Evolutionary conservation across 192 early-diverging fungal species (phyloP).

Genomic region (Umbelopsis ramanniana): DNA sequence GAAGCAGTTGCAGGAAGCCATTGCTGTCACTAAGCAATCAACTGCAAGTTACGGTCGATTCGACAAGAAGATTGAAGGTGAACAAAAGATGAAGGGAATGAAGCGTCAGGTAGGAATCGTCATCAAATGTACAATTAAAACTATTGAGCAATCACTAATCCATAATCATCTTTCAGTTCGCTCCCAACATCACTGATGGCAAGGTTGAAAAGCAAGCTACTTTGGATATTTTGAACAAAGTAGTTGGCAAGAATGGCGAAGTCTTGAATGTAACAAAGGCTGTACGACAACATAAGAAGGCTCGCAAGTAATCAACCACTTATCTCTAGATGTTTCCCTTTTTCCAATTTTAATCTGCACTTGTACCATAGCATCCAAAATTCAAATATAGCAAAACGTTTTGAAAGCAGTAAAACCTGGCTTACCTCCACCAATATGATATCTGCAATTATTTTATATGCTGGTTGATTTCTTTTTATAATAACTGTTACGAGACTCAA

Average conservation of each 20-base stretch:
- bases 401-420: not conserved
- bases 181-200: slow-evolving; percentile 60
- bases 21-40: slow-evolving; percentile 77
- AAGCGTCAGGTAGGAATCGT: slow-evolving; percentile 55
- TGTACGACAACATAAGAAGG: slow-evolving; percentile 21
- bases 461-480: too few species aligned
- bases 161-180: slow-evolving; percentile 49
- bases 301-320: slow-evolving; percentile 13
- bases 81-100: slow-evolving; percentile 83
- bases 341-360: slow-evolving; percentile 9
- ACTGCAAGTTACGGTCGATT: slow-evolving; percentile 95
- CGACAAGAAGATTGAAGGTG: slow-evolving; percentile 79
- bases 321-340: slow-evolving; percentile 1
- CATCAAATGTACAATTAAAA: not conserved
- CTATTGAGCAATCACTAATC: not conserved
- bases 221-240: slow-evolving; percentile 71
- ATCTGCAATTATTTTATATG: too few species aligned
- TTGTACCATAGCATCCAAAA: slow-evolving; percentile 22
- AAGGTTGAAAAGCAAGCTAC: slow-evolving; percentile 72
- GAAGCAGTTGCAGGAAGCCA: slow-evolving; percentile 69
- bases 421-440: not conserved
- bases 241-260: slow-evolving; percentile 58
- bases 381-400: not conserved
- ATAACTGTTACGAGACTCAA: too few species aligned
- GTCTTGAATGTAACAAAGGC: slow-evolving; percentile 59